A percentile compares a stretch with the other conserved stretches of the same genome.
Evolutionary conservation across 164 flowering plant genomes (phyloP).

Genomic region (Cinnamomum chago): DNA sequence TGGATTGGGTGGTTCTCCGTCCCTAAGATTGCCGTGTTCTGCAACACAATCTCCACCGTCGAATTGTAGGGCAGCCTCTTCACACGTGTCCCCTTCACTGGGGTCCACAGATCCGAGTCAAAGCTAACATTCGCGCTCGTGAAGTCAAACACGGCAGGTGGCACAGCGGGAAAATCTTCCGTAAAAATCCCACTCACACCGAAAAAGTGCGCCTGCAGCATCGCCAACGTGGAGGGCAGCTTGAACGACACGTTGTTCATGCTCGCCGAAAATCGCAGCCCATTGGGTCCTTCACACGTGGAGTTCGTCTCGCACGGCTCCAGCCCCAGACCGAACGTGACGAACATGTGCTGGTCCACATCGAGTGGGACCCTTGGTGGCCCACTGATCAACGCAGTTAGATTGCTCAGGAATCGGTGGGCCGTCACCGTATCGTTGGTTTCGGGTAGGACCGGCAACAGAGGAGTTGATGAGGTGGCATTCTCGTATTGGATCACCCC

Average conservation of each 20-base stretch:
- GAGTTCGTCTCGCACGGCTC: constrained; percentile 26
- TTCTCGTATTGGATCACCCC: constrained; percentile 28
- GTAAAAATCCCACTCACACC: constrained; percentile 44
- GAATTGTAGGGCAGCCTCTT: constrained; percentile 49
- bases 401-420: constrained; percentile 37
- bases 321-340: constrained; percentile 48
- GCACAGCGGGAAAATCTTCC: constrained; percentile 45
- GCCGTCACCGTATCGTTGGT: constrained; percentile 61
- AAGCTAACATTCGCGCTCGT: constrained; percentile 27
- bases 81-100: constrained; percentile 40
- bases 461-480: constrained; percentile 21
- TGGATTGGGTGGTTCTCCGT: constrained; percentile 73
- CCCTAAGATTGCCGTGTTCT: constrained; percentile 54
- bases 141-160: constrained; percentile 22
- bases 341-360: constrained; percentile 55
- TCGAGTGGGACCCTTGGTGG: constrained; percentile 42
- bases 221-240: constrained; percentile 33
- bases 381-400: constrained; percentile 32
- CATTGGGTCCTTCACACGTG: constrained; percentile 33
- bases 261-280: constrained; percentile 38
- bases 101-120: constrained; percentile 9
- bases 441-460: constrained; percentile 53
- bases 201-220: constrained; percentile 45
- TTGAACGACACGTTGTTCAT: constrained; percentile 64
- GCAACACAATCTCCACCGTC: constrained; percentile 67